phyloP scores from a whole-genome alignment of 768 basidiomycete species.

The Suillus tomentosus region DNA sequence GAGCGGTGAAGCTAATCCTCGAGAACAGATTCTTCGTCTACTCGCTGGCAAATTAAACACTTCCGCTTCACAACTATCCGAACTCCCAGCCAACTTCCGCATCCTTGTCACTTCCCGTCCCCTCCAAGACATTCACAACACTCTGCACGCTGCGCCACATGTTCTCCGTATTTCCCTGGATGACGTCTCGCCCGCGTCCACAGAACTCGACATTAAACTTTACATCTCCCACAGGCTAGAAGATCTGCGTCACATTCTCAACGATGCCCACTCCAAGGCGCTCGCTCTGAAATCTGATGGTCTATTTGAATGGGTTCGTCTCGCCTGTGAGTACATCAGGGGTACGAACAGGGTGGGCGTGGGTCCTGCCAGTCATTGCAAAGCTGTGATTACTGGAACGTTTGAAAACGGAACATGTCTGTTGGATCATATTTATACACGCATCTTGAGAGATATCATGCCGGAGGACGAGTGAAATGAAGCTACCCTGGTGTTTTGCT shows the following conservation, averaged over 20 bases:
- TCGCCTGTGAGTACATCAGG: conserved; percentile 15
- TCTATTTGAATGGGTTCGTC: conserved; percentile 14
- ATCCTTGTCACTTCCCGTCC: conserved; percentile 21
- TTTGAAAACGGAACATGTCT: neutral
- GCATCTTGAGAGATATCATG: neutral
- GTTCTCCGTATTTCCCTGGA: conserved; percentile 6
- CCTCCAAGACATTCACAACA: conserved; percentile 9
- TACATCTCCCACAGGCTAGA: conserved; percentile 1
- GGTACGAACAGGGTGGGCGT: neutral
- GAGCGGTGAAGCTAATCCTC: conserved; percentile 9
- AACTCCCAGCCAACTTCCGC: conserved; percentile 14
- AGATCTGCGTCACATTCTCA: neutral
- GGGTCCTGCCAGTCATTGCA: neutral
- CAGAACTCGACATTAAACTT: conserved; percentile 7
- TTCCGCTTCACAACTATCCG: neutral
- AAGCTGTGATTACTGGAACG: neutral
- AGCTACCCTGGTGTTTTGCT: neutral
- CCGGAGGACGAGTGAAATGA: neutral
- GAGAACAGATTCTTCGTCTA: conserved; percentile 16
- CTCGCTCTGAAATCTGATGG: conserved; percentile 11
- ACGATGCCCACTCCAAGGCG: neutral
- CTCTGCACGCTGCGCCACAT: conserved; percentile 9
- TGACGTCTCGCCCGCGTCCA: neutral
- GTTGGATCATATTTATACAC: conserved; percentile 9
- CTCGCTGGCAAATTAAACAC: neutral